Evolutionary conservation across 805 yeast genomes (phyloP).

Genomic region (Citeromyces matritensis): DNA sequence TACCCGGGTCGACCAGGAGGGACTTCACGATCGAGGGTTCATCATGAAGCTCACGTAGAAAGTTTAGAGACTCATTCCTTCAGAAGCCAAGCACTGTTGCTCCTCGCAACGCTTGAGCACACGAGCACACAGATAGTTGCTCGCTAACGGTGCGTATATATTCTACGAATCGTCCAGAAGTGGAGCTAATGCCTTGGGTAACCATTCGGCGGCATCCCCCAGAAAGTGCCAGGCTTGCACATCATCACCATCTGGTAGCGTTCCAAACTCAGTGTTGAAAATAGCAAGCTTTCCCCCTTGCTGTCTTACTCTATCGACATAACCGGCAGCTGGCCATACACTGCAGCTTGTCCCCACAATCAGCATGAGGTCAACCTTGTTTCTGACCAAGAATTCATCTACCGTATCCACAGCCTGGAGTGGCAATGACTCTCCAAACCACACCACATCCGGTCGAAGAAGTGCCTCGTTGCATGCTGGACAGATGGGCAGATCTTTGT

Average conservation of each 20-base stretch:
- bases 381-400: constrained; percentile 49
- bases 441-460: constrained; percentile 80
- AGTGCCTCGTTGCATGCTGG: constrained; percentile 57
- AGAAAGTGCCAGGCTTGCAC: constrained; percentile 49
- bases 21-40: too few relatives aligned
- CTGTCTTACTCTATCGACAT: constrained; percentile 58
- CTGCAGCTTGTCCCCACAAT: constrained; percentile 79
- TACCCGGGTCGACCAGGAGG: too few relatives aligned
- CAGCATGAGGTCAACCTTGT: constrained; percentile 52
- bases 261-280: constrained; percentile 58
- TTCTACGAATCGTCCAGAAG: too few relatives aligned
- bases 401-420: constrained; percentile 44
- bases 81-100: too few relatives aligned
- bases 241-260: constrained; percentile 21
- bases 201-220: constrained; percentile 66
- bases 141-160: too few relatives aligned
- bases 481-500: constrained; percentile 52
- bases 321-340: constrained; percentile 89
- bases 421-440: constrained; percentile 90
- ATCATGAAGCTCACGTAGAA: too few relatives aligned
- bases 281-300: constrained; percentile 77
- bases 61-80: too few relatives aligned
- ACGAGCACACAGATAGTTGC: too few relatives aligned
- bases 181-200: constrained; percentile 56
- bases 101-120: too few relatives aligned